Percentiles rank a stretch among this genome's conserved stretches.
Conservation (phyloP, 164 flowering plant species). For the Liriodendron chinense region DNA sequence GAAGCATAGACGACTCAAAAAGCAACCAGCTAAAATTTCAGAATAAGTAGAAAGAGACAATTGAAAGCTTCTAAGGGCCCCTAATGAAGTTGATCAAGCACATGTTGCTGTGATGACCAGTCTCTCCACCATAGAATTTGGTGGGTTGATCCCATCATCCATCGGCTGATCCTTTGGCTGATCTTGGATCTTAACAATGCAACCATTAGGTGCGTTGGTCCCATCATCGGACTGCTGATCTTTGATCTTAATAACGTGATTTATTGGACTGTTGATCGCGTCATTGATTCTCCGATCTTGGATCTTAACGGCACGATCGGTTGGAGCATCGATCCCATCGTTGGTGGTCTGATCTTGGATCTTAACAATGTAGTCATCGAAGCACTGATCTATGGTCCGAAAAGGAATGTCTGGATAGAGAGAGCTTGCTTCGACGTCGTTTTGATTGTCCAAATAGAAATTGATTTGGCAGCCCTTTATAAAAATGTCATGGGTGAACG, state of each 20-base stretch:
- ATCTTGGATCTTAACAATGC: not conserved
- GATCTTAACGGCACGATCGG: not conserved
- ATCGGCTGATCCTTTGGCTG: not conserved
- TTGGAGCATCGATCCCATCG: not conserved
- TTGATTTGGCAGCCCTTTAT: slow-evolving; percentile 51
- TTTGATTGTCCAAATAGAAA: slow-evolving; percentile 27
- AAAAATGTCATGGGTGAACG: slow-evolving; percentile 59
- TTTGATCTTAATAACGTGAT: not conserved
- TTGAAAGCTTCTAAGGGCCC: too few relatives aligned
- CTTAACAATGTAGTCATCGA: slow-evolving; percentile 26
- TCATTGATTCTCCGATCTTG: not conserved
- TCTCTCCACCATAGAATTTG: slow-evolving; percentile 6
- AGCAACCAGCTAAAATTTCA: too few relatives aligned
- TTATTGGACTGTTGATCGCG: too few relatives aligned
- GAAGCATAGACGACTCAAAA: too few relatives aligned
- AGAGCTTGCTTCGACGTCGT: slow-evolving; percentile 28
- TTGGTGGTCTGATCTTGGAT: not conserved
- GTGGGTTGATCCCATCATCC: not conserved
- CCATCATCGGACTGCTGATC: not conserved
- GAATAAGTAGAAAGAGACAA: too few relatives aligned
- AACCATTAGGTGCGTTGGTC: slow-evolving; percentile 18
- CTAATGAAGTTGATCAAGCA: not conserved
- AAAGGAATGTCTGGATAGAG: slow-evolving; percentile 42
- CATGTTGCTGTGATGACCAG: slow-evolving; percentile 11
- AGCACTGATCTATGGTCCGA: slow-evolving; percentile 35